These are phyloP conservation scores for Marasmius tenuissimus DNA, from an alignment of 1,284 basidiomycete species.

Conservation along the genomic window DNA sequence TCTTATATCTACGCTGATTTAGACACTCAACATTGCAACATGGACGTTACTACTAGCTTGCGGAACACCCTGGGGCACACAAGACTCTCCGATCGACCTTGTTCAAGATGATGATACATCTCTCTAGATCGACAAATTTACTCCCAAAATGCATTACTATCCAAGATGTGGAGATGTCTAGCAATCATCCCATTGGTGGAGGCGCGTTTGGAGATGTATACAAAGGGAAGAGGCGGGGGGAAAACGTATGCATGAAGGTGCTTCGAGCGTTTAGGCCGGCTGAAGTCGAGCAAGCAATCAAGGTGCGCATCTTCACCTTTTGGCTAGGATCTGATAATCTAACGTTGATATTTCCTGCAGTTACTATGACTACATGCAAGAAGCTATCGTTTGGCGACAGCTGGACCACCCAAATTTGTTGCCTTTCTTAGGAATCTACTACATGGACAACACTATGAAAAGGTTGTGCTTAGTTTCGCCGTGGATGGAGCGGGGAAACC, in stretches of 20 bases:
- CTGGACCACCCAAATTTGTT: slow-evolving; percentile 2
- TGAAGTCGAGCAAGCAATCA: neutral
- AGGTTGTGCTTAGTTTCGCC: slow-evolving; percentile 9
- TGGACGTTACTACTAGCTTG: neutral
- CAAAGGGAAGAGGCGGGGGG: neutral
- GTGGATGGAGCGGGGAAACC: slow-evolving; percentile 2
- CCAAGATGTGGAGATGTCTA: neutral
- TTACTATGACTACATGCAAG: neutral
- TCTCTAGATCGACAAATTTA: neutral
- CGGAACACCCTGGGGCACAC: neutral
- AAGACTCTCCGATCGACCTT: neutral
- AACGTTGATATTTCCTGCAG: neutral
- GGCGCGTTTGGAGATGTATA: neutral
- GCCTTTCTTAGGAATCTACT: neutral
- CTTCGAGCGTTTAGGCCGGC: neutral
- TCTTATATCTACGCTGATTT: neutral
- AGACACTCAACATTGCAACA: neutral
- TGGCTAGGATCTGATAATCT: no score
- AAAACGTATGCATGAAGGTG: neutral
- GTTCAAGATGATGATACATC: neutral
- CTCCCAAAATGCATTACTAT: neutral
- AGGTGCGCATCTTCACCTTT: neutral
- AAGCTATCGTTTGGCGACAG: slow-evolving; percentile 1
- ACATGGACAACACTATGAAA: slow-evolving; percentile 7
- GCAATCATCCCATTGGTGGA: neutral